Evolutionary conservation across 768 basidiomycete genomes (phyloP).

Genomic region (Kondoa malvinella): DNA sequence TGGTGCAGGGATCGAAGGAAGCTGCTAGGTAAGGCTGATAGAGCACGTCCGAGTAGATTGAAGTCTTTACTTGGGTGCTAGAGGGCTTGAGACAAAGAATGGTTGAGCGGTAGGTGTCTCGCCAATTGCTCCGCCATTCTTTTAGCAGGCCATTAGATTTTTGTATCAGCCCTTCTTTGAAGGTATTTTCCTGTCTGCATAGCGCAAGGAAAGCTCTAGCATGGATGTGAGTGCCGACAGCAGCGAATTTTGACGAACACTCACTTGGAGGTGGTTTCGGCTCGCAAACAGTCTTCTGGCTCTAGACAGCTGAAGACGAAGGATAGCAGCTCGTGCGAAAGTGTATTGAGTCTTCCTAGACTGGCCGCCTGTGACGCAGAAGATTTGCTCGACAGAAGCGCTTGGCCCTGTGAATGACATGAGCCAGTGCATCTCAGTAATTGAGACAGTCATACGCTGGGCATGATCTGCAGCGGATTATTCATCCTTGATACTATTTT

Average conservation of each 20-base stretch:
- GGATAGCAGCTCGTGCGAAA: conserved; percentile 23
- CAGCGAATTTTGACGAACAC: too few species aligned
- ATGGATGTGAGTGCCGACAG: too few species aligned
- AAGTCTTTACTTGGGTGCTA: neutral
- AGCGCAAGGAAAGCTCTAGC: too few species aligned
- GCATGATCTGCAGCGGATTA: conserved; percentile 16
- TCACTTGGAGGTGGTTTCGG: conserved; percentile 10
- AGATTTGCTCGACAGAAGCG: conserved; percentile 9
- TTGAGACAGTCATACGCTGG: conserved; percentile 6
- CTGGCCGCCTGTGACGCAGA: conserved; percentile 9
- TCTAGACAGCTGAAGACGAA: conserved; percentile 16
- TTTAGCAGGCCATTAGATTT: conserved; percentile 9
- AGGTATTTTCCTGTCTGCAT: conserved; percentile 15
- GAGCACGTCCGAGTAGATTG: conserved; percentile 25
- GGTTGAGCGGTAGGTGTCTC: conserved; percentile 12
- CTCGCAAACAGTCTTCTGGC: conserved; percentile 10
- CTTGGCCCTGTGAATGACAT: conserved; percentile 17
- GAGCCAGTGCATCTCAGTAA: too few species aligned
- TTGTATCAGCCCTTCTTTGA: conserved; percentile 20
- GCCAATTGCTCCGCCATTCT: conserved; percentile 19
- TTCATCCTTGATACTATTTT: neutral
- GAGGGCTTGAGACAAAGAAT: conserved; percentile 5
- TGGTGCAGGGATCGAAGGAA: conserved; percentile 11
- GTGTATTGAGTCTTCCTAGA: conserved; percentile 9
- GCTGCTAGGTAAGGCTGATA: conserved; percentile 22